Conservation (phyloP, 2,329 filamentous ascomycete genomes). For the Trichoderma lentiforme region DNA sequence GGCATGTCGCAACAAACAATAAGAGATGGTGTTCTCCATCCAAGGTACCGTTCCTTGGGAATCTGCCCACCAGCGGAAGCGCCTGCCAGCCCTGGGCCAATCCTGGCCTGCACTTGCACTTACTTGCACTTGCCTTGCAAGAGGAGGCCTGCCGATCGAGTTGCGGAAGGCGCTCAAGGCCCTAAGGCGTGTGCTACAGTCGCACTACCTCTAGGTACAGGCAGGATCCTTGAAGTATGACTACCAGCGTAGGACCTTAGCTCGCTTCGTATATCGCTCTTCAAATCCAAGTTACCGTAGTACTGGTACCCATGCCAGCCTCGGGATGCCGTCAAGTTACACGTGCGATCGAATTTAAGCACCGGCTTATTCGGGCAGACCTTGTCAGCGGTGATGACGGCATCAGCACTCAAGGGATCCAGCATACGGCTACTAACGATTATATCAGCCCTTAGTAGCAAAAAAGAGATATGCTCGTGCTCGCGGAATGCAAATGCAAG, state of each 20-base stretch:
- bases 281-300: neutral
- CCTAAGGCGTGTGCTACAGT: neutral
- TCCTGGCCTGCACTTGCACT: neutral
- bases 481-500: neutral
- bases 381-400: constrained; percentile 5
- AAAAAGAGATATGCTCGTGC: neutral
- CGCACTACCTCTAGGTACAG: neutral
- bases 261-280: neutral
- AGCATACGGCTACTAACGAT: neutral
- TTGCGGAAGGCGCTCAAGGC: neutral
- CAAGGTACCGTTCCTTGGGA: neutral
- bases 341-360: neutral
- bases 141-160: neutral
- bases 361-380: constrained; percentile 6
- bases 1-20: neutral
- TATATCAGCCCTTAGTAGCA: neutral
- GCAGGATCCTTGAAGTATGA: neutral
- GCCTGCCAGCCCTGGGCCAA: neutral
- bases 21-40: neutral
- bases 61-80: neutral
- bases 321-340: neutral
- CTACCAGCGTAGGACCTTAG: neutral
- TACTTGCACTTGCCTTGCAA: neutral
- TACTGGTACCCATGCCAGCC: neutral
- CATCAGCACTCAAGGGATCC: neutral